Evolutionary conservation across 164 flowering plant species (phyloP).

Genomic region (Paratinospora sagittata): DNA sequence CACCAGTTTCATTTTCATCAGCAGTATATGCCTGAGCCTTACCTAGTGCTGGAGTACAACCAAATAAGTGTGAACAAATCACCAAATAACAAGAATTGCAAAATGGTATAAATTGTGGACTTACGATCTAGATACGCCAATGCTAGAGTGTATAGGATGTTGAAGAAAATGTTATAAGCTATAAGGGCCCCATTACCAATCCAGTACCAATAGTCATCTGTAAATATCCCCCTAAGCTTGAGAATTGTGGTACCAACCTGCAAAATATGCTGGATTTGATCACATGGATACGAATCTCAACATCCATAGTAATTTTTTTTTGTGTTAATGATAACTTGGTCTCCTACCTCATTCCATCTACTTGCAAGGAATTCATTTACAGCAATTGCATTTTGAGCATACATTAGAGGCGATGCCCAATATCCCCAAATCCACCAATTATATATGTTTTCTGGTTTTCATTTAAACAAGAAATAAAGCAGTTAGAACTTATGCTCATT

Average conservation of each 20-base stretch:
- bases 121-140: conserved; percentile 31
- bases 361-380: conserved; percentile 25
- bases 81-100: background rate
- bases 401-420: conserved; percentile 30
- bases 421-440: conserved; percentile 33
- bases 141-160: conserved; percentile 48
- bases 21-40: background rate
- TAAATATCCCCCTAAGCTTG: conserved; percentile 30
- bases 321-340: background rate
- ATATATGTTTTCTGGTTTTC: conserved; percentile 8
- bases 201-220: conserved; percentile 5
- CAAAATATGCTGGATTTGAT: conserved; percentile 2
- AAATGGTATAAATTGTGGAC: background rate
- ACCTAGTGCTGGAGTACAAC: conserved; percentile 4
- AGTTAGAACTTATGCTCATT: background rate
- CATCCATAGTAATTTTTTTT: background rate
- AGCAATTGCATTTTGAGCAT: conserved; percentile 29
- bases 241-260: conserved; percentile 16
- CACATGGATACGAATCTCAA: background rate
- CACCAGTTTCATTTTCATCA: background rate
- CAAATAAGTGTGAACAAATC: background rate
- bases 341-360: conserved; percentile 25
- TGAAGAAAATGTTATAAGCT: conserved; percentile 47
- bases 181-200: conserved; percentile 56
- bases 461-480: background rate